These are phyloP conservation scores for Amanita pallidorosea DNA, from an alignment of 768 basidiomycete species.

Conservation along the genomic window DNA sequence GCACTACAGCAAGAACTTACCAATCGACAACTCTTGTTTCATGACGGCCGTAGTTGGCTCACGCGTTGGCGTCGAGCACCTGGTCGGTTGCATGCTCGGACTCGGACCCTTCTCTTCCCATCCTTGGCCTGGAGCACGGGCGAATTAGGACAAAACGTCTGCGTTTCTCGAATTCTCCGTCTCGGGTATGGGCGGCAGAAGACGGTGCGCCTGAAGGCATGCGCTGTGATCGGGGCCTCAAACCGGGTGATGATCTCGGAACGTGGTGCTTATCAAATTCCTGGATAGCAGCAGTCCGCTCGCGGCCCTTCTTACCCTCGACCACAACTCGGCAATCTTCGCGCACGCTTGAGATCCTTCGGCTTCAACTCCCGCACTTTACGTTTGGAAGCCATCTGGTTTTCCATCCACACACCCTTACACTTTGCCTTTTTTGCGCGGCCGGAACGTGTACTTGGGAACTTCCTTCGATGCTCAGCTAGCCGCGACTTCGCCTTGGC, in stretches of 20 bases:
- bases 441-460: conserved; percentile 69
- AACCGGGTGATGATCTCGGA: conserved; percentile 58
- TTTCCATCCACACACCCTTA: conserved; percentile 8
- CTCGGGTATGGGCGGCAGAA: conserved; percentile 33
- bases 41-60: conserved; percentile 18
- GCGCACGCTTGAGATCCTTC: conserved; percentile 55
- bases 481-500: conserved; percentile 58
- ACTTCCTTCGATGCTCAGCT: conserved; percentile 66
- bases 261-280: conserved; percentile 44
- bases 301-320: conserved; percentile 43
- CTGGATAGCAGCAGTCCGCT: conserved; percentile 42
- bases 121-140: conserved; percentile 8
- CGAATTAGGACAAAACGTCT: conserved; percentile 23
- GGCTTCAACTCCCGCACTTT: conserved; percentile 53
- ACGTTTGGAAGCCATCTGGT: conserved; percentile 27
- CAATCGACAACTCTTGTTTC: conserved; percentile 36
- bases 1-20: conserved; percentile 24
- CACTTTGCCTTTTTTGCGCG: conserved; percentile 40
- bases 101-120: conserved; percentile 16
- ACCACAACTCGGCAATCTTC: conserved; percentile 58
- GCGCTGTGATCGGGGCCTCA: conserved; percentile 61
- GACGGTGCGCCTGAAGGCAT: conserved; percentile 49
- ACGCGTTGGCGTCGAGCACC: conserved; percentile 15
- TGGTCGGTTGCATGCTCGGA: conserved; percentile 28
- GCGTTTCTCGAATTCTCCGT: conserved; percentile 15